These are phyloP conservation scores for Phytophthora pini DNA, from an alignment of 352 stramenopile species.

Conservation along the genomic window DNA sequence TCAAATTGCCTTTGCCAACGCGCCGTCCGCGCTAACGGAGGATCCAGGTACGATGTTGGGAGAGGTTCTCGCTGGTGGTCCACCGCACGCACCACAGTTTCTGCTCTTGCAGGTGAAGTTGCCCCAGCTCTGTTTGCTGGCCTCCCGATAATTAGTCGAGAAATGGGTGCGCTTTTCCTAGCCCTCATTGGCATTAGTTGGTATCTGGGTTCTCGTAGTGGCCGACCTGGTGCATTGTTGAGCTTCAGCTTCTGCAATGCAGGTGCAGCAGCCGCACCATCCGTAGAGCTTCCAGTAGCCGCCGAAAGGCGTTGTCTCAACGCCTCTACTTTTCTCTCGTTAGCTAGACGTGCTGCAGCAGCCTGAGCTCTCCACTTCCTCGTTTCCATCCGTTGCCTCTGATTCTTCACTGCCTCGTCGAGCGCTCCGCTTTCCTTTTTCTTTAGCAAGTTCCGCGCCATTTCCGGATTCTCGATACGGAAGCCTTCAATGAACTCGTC, in stretches of 20 bases:
- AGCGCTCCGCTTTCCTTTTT: slow-evolving; percentile 11
- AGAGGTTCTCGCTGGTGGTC: not conserved
- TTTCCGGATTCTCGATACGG: slow-evolving; percentile 20
- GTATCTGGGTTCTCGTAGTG: not conserved
- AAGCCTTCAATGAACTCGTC: slow-evolving; percentile 32
- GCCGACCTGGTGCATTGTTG: no score
- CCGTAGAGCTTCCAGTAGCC: no score
- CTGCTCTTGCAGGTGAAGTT: not conserved
- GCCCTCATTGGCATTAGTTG: not conserved
- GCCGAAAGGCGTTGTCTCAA: no score
- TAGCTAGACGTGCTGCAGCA: not conserved
- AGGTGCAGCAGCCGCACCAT: no score
- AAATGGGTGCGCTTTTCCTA: not conserved
- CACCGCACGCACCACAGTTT: not conserved
- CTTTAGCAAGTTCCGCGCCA: slow-evolving; percentile 8
- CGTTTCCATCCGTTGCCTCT: slow-evolving; percentile 1
- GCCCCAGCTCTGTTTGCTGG: not conserved
- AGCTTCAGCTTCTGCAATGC: no score
- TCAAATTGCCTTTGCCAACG: slow-evolving; percentile 27
- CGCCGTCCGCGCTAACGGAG: not conserved
- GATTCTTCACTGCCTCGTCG: not conserved
- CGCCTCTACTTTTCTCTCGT: not conserved
- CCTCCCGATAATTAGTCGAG: not conserved
- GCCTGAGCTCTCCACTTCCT: not conserved
- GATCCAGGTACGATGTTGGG: slow-evolving; percentile 1